phyloP scores from a whole-genome alignment of 768 basidiomycete species.

The Cantharellus anzutake region DNA sequence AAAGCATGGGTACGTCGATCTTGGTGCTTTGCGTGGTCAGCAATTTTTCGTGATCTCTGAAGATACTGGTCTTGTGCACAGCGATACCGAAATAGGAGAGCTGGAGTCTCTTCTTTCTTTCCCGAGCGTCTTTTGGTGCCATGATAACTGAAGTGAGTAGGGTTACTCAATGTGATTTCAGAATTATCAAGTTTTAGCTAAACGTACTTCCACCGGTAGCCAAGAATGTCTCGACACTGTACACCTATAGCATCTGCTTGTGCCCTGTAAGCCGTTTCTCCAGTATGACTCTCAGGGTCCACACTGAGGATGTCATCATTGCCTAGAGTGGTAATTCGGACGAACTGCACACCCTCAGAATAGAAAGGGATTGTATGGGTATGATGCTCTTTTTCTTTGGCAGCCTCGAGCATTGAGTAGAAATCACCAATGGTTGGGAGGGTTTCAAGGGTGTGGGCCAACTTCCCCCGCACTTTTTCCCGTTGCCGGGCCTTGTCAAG shows the following conservation, averaged over 20 bases:
- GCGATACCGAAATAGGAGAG: neutral
- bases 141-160: neutral
- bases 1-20: neutral
- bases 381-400: neutral
- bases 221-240: neutral
- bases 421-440: neutral
- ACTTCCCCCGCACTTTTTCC: too few species aligned
- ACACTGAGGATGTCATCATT: neutral
- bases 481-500: too few species aligned
- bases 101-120: neutral
- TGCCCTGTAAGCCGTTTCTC: neutral
- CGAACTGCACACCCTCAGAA: too few species aligned
- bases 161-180: neutral
- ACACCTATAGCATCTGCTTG: neutral
- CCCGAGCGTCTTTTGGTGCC: neutral
- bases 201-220: neutral
- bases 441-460: too few species aligned
- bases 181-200: neutral
- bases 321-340: neutral
- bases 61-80: neutral
- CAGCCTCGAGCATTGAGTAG: neutral
- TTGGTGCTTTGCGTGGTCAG: neutral
- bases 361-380: constrained; percentile 1
- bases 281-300: neutral
- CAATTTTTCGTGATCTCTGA: neutral